Base-by-base conservation (phyloP, 768 basidiomycete genomes). In the Kwoniella botswanensis region DNA sequence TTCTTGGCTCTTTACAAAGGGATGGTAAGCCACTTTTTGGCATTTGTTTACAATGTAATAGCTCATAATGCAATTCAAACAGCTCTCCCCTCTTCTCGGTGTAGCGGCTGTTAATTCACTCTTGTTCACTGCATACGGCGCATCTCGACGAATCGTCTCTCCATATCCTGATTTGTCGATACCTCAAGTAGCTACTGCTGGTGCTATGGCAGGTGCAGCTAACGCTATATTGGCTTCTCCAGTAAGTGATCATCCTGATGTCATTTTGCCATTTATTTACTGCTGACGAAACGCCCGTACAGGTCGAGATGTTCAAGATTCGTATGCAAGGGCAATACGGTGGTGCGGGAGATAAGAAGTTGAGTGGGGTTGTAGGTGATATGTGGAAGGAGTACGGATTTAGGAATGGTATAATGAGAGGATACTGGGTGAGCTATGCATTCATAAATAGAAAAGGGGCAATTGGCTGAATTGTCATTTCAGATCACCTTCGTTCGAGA, bases 311-410 rank as follows among this genome's bases (percentile, higher is more conserved):
- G 92, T 98, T 98, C 86, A 98, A 99, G 84, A 93, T 98, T 35
- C 88, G 93, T 18, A 97, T 97, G 96, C 95, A 97, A 84, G 94
- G 92, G 4, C 82, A 98, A 81, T 96, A 97, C 76, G 96, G 95
- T 12, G 87, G 86, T 3, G 86, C 88, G 13, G 87, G 88, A 10
- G 94, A 98, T 81, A 91, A 95, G 83, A 88, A 88, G 52, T 86
- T 99, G 29, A 85, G 90, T 44, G 87, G 85, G 9, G 87, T 98
- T 10, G 88, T 88, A 17, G 85, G 84, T 22, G 94, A 95, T 74
- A 93, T 94, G 90, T 97, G 93, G 91, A 83, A 79, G 41, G 85
- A 93, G 71, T 94, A 91, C 88, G 96, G 97, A 0, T 90, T 98
- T 72, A 85, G 89, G 65, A 87, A 89, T 73, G 97, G 97, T 5